A percentile compares a stretch with the other conserved stretches of the same genome.
Evolutionary conservation across 176 grass and related monocot species (phyloP).

Genomic region (Oryza officinalis): DNA sequence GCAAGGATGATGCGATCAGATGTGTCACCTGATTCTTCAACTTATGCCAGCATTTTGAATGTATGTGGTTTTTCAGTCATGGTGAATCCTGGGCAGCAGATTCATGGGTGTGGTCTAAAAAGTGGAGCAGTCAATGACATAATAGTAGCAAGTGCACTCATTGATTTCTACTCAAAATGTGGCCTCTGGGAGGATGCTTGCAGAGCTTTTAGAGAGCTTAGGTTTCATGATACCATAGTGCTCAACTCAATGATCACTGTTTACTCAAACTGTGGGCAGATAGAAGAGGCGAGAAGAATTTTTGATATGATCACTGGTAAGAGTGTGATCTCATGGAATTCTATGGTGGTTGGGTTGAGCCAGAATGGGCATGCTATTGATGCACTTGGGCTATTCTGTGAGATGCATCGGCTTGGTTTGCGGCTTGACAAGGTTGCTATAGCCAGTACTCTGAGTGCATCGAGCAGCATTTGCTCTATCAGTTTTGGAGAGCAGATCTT

Average conservation of each 20-base stretch:
- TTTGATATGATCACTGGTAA: conserved; percentile 57
- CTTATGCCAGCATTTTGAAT: conserved; percentile 53
- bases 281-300: conserved; percentile 53
- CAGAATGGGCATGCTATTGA: conserved; percentile 57
- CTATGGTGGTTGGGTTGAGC: conserved; percentile 72
- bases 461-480: conserved; percentile 63
- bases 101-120: conserved; percentile 52
- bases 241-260: conserved; percentile 74
- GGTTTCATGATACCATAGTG: conserved; percentile 58
- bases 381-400: conserved; percentile 52
- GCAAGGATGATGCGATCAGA: conserved; percentile 44
- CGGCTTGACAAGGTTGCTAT: conserved; percentile 59
- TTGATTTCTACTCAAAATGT: conserved; percentile 77
- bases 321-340: conserved; percentile 77
- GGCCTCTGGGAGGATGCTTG: conserved; percentile 71
- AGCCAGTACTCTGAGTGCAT: conserved; percentile 70
- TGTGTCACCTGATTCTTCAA: conserved; percentile 53
- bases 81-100: conserved; percentile 43
- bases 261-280: conserved; percentile 62
- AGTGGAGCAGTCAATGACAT: conserved; percentile 48
- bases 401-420: conserved; percentile 52
- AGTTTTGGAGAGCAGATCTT: conserved; percentile 67
- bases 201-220: conserved; percentile 53
- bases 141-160: conserved; percentile 66
- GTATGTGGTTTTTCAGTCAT: conserved; percentile 34